Evolutionary conservation across 805 yeast species (phyloP), one percentile per base, ranked within the genome.

Genomic region (Barnettozyma pratensis): DNA sequence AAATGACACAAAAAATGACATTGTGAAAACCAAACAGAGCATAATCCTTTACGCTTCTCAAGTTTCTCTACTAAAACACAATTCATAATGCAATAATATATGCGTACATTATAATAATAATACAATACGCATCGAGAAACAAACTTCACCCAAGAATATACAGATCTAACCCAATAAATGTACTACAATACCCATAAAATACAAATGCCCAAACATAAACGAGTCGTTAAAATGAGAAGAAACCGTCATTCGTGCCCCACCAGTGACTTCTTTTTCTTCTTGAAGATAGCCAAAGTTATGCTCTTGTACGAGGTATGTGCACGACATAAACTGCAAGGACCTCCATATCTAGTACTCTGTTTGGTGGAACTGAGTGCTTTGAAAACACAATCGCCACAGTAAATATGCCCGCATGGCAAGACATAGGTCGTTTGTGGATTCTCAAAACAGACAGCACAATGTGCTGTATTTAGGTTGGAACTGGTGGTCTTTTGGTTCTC

Each of bases 371-470:
- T 65, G 52, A 70, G 52, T 35, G 72, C 61, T 74, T 75, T 51
- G 69, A 75, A 79, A 5, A 76, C 65, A 58, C 85, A 80, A 29
- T 72, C 73, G 6, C 73, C 67, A 55, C 85, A 80, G 55, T 73
- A 79, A 3, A 76, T 64, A 59, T 80, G 85, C 0, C 85, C 85
- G 62, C 85, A 80, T 0, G 77, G 75, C 4, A 79, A 68, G 14
- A 74, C 74, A 31, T 72, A 69, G 2, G 82, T 74, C 6, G 65
- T 55, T 12, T 67, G 72, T 3, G 81, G 79, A 5, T 74, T 69
- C 7, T 79, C 84, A 58, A 80, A 73, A 46, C 85, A 80, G 25
- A 80, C 74, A 0, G 82, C 80, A 57, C 85, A 79, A 36, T 48
- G 50, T 27, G 63, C 54, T 30, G 52, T 47, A 42, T 48, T 46